Evolutionary conservation across 139 green algal species (phyloP).

Genomic region (Tetraselmis striata): DNA sequence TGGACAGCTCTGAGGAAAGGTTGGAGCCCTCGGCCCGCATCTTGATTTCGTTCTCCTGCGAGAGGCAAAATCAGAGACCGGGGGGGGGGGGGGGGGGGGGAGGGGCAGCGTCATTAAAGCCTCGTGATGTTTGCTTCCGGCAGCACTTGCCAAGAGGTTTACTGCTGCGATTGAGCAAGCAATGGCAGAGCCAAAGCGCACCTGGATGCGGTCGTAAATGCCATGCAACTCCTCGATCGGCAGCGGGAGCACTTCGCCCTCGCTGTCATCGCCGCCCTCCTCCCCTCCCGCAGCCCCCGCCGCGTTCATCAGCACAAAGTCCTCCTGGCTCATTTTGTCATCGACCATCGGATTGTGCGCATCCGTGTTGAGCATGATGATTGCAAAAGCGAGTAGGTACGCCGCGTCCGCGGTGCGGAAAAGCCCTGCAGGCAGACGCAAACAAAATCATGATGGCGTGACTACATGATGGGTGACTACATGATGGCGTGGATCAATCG

Average conservation of each 20-base stretch:
- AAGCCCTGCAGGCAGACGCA: background rate
- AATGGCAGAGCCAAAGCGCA: too few species aligned
- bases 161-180: too few species aligned
- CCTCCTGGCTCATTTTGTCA: conserved; percentile 54
- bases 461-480: too few species aligned
- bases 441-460: too few species aligned
- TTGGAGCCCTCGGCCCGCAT: background rate
- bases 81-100: too few species aligned
- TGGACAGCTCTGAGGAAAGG: background rate
- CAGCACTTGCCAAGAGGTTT: too few species aligned
- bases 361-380: conserved; percentile 97
- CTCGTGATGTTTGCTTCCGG: too few species aligned
- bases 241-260: conserved; percentile 56
- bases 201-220: conserved; percentile 71
- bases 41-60: background rate
- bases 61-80: background rate
- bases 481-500: too few species aligned
- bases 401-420: conserved; percentile 75
- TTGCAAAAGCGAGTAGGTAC: conserved; percentile 83
- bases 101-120: too few species aligned
- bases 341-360: conserved; percentile 89
- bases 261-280: conserved; percentile 15
- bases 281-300: conserved; percentile 7
- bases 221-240: conserved; percentile 54
- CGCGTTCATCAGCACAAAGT: conserved; percentile 80